These are phyloP conservation scores for Colletotrichum sp. DNA, from an alignment of 2,329 filamentous ascomycete species.

Conservation along the genomic window DNA sequence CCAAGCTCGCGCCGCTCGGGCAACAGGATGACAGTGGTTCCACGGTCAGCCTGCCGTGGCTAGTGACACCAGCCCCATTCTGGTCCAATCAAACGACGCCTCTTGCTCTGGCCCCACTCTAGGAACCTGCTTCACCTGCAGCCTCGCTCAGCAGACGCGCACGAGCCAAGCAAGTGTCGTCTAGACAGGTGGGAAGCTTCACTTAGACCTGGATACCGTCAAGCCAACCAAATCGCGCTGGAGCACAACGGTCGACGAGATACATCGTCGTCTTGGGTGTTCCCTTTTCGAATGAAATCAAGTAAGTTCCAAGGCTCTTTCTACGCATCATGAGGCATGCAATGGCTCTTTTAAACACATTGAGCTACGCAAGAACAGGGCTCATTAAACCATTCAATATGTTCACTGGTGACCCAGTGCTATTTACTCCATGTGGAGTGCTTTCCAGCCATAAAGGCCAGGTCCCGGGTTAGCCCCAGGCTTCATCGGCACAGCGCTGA, in stretches of 20 bases:
- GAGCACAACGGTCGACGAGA: not conserved
- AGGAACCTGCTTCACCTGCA: not conserved
- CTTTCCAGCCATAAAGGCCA: not conserved
- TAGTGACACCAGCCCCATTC: not conserved
- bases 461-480: not conserved
- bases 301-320: not conserved
- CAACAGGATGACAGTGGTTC: not conserved
- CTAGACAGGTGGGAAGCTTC: not conserved
- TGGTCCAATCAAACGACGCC: not conserved
- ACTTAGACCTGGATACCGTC: not conserved
- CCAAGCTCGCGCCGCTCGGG: constrained; percentile 11
- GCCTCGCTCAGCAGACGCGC: not conserved
- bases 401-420: not conserved
- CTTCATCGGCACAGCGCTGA: not conserved
- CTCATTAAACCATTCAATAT: constrained; percentile 6
- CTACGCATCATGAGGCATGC: not conserved
- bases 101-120: not conserved
- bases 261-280: not conserved
- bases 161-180: not conserved
- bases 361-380: not conserved
- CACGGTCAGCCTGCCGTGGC: constrained; percentile 19
- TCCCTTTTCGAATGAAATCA: not conserved
- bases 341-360: not conserved
- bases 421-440: not conserved
- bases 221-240: not conserved